A percentile compares a stretch with the other conserved stretches of the same genome.
phyloP scores from a whole-genome alignment of 345 rosid genomes.

The Camelina sativa region DNA sequence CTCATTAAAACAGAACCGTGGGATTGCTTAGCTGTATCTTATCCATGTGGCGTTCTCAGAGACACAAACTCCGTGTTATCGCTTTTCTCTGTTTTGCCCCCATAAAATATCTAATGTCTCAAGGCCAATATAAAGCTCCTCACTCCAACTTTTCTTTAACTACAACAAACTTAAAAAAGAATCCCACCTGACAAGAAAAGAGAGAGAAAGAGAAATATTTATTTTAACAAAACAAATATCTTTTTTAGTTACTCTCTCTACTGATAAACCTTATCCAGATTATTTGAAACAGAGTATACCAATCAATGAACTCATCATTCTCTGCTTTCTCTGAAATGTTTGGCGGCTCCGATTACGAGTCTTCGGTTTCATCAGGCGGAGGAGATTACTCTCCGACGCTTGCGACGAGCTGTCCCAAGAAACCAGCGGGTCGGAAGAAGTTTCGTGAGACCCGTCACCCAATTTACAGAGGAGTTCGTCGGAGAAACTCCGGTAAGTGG shows the following conservation, averaged over 20 bases:
- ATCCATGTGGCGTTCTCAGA: background rate
- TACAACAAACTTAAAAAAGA: slow-evolving; percentile 15
- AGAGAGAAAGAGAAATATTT: background rate
- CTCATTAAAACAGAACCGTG: background rate
- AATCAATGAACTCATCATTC: slow-evolving; percentile 25
- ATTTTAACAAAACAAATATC: background rate
- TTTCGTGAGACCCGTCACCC: slow-evolving; percentile 87
- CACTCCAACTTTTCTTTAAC: slow-evolving; percentile 26
- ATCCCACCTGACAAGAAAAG: slow-evolving; percentile 10
- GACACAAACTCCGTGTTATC: background rate
- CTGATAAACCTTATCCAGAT: background rate
- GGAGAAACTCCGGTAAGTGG: slow-evolving; percentile 81
- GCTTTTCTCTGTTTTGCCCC: background rate
- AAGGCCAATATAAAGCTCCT: slow-evolving; percentile 22
- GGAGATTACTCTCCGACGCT: slow-evolving; percentile 37
- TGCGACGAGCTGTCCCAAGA: slow-evolving; percentile 73
- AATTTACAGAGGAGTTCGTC: slow-evolving; percentile 72
- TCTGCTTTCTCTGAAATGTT: slow-evolving; percentile 24
- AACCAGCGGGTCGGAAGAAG: slow-evolving; percentile 81
- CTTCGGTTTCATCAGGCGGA: slow-evolving; percentile 48
- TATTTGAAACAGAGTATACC: background rate
- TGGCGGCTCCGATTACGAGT: slow-evolving; percentile 44
- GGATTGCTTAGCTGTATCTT: background rate
- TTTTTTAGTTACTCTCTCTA: background rate
- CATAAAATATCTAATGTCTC: background rate